Evolutionary conservation across 202 grass and related monocot species (phyloP), one percentile per base, ranked within the genome.

Genomic region (Setaria viridis): DNA sequence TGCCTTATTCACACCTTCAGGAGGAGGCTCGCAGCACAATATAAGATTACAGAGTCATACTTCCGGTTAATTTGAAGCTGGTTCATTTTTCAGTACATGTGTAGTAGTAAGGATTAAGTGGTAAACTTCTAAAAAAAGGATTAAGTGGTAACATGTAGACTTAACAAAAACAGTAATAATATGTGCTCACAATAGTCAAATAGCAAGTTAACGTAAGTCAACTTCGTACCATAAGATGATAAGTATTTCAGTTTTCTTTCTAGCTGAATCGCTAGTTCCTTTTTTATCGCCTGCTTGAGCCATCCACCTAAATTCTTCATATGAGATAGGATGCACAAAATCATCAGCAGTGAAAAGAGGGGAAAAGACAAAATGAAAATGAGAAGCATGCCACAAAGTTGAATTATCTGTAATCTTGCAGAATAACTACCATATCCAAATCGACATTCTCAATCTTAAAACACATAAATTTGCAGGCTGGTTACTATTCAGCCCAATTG

Each of bases 281-380:
- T 88, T 68, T 76, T 72, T 65, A 92, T 67, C 70, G 74, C 85
- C 72, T 82, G 57, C 75, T 87, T 86, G 30, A 92, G 79, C 93
- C 93, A 95, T 55, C 76, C 64, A 39, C 85, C 80, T 57, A 90
- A 82, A 81, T 95, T 84, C 90, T 95, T 89, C 4, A 78, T 72
- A 16, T 25, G 49, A 66, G 59, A 86, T 53, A 75, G 66, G 47
- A 86, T 67, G 70, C 51, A 86, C 13, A 20, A 43, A 81, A 67
- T 0, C 16, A 83, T 3, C 57, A 34, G 16, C 25, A 67, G 37
- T 87, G 77, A 80, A 80, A 64, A 62, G 79, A 19, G 82, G 11
- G 53, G 13, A 5, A 34, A 20, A 5, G 14, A 9, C 17, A 54
- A 58, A 85, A 55, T 77, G 76, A 37, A 62, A 59, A 7, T 1